Conservation (phyloP, 1,139 yeast genomes). For the Kodamaea ohmeri region DNA sequence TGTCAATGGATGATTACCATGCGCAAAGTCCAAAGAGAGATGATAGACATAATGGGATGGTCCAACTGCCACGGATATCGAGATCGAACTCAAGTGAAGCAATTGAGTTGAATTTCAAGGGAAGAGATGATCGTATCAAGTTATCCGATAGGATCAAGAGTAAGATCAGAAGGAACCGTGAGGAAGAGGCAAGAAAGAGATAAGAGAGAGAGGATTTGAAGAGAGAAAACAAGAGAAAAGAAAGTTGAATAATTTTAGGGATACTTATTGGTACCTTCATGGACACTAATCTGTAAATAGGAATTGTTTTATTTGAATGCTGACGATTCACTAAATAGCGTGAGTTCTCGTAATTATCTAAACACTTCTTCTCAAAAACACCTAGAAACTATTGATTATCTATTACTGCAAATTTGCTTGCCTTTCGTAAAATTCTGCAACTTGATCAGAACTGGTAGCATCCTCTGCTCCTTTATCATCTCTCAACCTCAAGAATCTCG, state of each 20-base stretch:
- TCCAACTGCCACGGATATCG: conserved; percentile 15
- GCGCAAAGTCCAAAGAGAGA: conserved; percentile 8
- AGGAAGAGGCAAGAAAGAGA: conserved; percentile 9
- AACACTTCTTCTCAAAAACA: no score
- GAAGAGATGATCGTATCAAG: conserved; percentile 15
- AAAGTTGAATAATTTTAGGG: neutral
- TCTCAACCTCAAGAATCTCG: conserved; percentile 79
- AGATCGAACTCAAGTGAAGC: conserved; percentile 28
- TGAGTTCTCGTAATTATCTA: no score
- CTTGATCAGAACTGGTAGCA: conserved; percentile 85
- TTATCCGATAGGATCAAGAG: conserved; percentile 36
- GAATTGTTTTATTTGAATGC: no score
- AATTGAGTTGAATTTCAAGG: conserved; percentile 38
- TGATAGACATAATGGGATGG: no score
- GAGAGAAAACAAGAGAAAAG: neutral
- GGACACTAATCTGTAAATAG: no score
- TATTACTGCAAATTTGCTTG: conserved; percentile 68
- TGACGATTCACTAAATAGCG: no score
- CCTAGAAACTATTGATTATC: no score
- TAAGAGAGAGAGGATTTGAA: neutral
- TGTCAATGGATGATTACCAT: conserved; percentile 33
- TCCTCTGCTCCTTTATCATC: conserved; percentile 89
- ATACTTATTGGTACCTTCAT: neutral
- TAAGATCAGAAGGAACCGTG: conserved; percentile 36
- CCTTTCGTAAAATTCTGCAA: conserved; percentile 82